Percentiles rank a stretch among this genome's conserved stretches.
These are phyloP conservation scores for Trichoderma parareesei DNA, from an alignment of 495 filamentous ascomycete species.

Conservation along the genomic window DNA sequence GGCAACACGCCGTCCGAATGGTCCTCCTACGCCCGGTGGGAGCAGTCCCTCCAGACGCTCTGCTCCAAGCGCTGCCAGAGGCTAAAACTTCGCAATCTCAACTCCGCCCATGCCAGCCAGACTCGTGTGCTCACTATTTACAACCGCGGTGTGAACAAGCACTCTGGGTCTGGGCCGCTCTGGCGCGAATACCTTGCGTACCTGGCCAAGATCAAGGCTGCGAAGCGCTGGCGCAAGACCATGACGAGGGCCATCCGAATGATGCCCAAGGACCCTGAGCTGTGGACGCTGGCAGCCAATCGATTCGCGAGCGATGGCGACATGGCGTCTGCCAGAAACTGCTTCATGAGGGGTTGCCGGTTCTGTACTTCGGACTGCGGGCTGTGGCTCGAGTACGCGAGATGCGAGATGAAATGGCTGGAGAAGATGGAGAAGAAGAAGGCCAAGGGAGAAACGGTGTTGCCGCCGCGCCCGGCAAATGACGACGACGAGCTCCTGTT, in stretches of 20 bases:
- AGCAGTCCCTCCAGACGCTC: constrained; percentile 79
- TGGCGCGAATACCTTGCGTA: constrained; percentile 92
- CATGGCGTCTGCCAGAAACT: constrained; percentile 68
- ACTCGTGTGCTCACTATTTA: constrained; percentile 81
- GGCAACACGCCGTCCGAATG: constrained; percentile 70
- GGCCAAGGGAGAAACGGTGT: constrained; percentile 46
- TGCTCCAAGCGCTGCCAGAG: constrained; percentile 74
- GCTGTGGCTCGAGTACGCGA: constrained; percentile 84
- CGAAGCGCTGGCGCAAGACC: constrained; percentile 69
- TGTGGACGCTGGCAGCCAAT: constrained; percentile 84
- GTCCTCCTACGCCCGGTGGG: constrained; percentile 79
- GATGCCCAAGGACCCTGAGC: constrained; percentile 70
- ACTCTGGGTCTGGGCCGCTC: constrained; percentile 71
- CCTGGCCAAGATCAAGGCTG: constrained; percentile 63
- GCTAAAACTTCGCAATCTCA: constrained; percentile 57
- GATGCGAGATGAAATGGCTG: constrained; percentile 87
- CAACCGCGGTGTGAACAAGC: constrained; percentile 78
- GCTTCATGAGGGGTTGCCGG: constrained; percentile 82
- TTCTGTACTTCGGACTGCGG: constrained; percentile 67
- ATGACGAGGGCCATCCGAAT: constrained; percentile 71
- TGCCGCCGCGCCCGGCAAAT: background rate
- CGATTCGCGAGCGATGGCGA: constrained; percentile 70
- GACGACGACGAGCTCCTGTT: constrained; percentile 20
- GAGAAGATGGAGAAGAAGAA: constrained; percentile 65
- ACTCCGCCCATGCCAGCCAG: constrained; percentile 55